Percentiles rank a stretch among this genome's conserved stretches.
These are phyloP conservation scores for Wickerhamiella pararugosa DNA, from an alignment of 1,139 yeast genomes.

Conservation along the genomic window DNA sequence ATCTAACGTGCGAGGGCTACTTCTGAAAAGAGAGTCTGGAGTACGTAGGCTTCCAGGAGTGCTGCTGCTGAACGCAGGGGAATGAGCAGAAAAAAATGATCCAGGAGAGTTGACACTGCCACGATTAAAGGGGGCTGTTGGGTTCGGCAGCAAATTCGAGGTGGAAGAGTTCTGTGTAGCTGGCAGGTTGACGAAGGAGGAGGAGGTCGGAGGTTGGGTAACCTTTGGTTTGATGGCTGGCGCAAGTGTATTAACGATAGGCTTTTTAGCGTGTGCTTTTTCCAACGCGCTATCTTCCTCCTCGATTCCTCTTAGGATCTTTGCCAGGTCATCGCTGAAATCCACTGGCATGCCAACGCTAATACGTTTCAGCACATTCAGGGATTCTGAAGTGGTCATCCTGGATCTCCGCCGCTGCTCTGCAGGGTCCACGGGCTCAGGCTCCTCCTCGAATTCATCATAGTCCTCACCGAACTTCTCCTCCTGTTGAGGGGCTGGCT, in stretches of 20 bases:
- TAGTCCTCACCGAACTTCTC: constrained; percentile 3
- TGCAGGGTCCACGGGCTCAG: background rate
- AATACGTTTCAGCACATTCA: constrained; percentile 13
- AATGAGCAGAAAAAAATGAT: background rate
- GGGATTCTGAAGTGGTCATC: constrained; percentile 4
- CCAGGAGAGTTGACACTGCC: background rate
- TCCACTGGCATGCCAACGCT: constrained; percentile 13
- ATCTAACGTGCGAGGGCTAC: constrained; percentile 5
- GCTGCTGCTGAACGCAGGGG: background rate
- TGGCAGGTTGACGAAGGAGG: background rate
- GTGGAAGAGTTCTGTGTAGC: background rate
- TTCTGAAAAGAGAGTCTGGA: background rate
- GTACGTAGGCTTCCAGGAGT: background rate
- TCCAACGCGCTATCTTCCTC: constrained; percentile 9
- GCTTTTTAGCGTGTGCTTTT: constrained; percentile 11
- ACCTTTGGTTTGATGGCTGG: background rate
- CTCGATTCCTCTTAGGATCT: constrained; percentile 10
- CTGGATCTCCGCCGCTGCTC: constrained; percentile 1
- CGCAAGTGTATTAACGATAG: background rate
- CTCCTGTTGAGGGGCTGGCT: background rate
- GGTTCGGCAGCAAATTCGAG: background rate
- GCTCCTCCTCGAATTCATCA: constrained; percentile 1
- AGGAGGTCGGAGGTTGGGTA: background rate
- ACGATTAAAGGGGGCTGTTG: constrained; percentile 5
- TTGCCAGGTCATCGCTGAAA: constrained; percentile 14